phyloP scores from a whole-genome alignment of 208 protist species.

The Herpetomonas samuelpessoai region DNA sequence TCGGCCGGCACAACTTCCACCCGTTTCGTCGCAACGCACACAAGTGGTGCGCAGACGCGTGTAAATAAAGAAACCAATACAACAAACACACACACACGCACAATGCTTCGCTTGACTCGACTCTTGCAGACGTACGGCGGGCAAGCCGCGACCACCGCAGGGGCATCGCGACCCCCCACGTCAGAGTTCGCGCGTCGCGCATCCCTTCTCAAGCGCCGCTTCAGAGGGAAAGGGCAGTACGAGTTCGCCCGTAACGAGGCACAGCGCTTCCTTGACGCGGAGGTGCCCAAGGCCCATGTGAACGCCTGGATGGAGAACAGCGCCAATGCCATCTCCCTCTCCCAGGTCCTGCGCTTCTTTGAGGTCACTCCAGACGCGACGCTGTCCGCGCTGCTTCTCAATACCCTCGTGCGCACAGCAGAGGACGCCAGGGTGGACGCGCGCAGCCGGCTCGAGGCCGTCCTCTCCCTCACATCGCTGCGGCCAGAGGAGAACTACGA shows the following conservation, averaged over 20 bases:
- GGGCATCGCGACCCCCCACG: not conserved
- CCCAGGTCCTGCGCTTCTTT: conserved; percentile 75
- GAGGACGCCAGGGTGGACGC: conserved; percentile 34
- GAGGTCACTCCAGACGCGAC: conserved; percentile 69
- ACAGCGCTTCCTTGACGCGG: conserved; percentile 74
- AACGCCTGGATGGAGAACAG: conserved; percentile 72
- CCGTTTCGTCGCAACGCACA: no score
- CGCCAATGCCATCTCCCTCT: conserved; percentile 63
- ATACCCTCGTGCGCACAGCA: conserved; percentile 50
- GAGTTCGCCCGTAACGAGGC: conserved; percentile 63
- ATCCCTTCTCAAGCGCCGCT: conserved; percentile 53
- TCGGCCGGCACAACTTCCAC: no score
- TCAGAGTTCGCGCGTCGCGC: conserved; percentile 52
- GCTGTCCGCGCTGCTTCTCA: conserved; percentile 53
- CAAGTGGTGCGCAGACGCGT: no score
- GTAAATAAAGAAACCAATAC: conserved; percentile 1
- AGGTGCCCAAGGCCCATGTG: conserved; percentile 60
- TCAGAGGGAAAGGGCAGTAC: conserved; percentile 60
- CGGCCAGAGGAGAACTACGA: conserved; percentile 79
- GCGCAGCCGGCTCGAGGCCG: conserved; percentile 29
- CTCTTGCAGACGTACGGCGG: no score
- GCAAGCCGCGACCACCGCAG: not conserved
- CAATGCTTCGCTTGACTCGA: not conserved
- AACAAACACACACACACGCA: conserved; percentile 4
- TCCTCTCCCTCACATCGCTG: conserved; percentile 24